A percentile compares a stretch with the other conserved stretches of the same genome.
These are phyloP conservation scores for Cryphonectria parasitica DNA, from an alignment of 2,329 filamentous ascomycete genomes.

Conservation along the genomic window DNA sequence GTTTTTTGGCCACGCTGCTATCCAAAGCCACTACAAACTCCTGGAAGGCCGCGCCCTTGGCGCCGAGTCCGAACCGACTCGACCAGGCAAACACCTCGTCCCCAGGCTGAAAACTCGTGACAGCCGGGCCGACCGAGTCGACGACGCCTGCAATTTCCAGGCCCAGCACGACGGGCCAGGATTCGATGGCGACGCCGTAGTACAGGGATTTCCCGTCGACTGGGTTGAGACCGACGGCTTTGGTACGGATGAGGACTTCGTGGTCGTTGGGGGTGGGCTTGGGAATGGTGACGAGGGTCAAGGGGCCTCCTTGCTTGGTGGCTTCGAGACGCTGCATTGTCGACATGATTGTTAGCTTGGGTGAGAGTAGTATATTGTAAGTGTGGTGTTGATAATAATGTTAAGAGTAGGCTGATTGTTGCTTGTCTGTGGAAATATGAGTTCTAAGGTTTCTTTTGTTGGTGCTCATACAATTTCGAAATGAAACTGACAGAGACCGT, in stretches of 20 bases:
- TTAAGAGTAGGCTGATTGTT: neutral
- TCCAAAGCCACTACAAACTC: constrained; percentile 34
- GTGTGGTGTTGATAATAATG: neutral
- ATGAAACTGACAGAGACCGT: neutral
- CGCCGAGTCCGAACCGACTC: constrained; percentile 21
- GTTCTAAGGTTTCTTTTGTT: neutral
- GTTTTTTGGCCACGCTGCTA: constrained; percentile 36
- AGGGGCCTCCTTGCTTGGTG: constrained; percentile 14
- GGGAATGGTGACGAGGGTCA: constrained; percentile 25
- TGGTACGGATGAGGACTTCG: constrained; percentile 40
- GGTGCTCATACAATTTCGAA: neutral
- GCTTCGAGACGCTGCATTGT: constrained; percentile 12
- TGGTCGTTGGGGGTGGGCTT: constrained; percentile 33
- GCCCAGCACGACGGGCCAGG: constrained; percentile 41
- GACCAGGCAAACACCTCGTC: constrained; percentile 35
- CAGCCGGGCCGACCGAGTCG: constrained; percentile 38
- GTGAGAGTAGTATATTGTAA: too few relatives aligned
- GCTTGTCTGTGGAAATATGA: neutral
- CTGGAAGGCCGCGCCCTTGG: constrained; percentile 35
- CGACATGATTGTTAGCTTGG: neutral
- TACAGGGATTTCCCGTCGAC: constrained; percentile 41
- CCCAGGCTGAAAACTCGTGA: constrained; percentile 37
- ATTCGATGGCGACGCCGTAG: constrained; percentile 35
- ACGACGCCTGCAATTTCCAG: constrained; percentile 41
- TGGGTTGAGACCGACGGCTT: constrained; percentile 40